phyloP scores from a whole-genome alignment of 306 rosid genomes.

The Prinsepia uniflora region DNA sequence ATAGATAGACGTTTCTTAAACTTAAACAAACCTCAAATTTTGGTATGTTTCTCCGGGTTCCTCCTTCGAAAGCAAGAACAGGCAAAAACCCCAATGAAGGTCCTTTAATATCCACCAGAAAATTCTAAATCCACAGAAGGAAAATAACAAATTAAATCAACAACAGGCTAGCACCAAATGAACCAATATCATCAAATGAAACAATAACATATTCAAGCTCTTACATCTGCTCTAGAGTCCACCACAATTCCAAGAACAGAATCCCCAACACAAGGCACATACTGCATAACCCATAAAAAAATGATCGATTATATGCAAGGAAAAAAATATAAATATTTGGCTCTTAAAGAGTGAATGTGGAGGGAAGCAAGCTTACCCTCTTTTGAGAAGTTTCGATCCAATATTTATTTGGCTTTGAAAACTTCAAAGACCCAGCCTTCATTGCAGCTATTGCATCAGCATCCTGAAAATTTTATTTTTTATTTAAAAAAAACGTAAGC shows the following conservation, averaged over 20 bases:
- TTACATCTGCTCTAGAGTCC: slow-evolving; percentile 85
- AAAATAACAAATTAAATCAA: slow-evolving; percentile 5
- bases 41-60: slow-evolving; percentile 95
- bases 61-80: slow-evolving; percentile 98
- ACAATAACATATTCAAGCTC: slow-evolving; percentile 20
- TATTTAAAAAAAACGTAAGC: not conserved
- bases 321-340: not conserved
- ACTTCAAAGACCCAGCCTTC: slow-evolving; percentile 76
- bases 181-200: not conserved
- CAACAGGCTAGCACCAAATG: not conserved
- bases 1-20: not conserved
- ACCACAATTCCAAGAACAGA: slow-evolving; percentile 83
- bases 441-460: slow-evolving; percentile 63
- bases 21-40: slow-evolving; percentile 65
- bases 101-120: slow-evolving; percentile 90
- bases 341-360: not conserved
- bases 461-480: slow-evolving; percentile 40
- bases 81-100: slow-evolving; percentile 80
- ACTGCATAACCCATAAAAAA: slow-evolving; percentile 41
- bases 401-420: slow-evolving; percentile 76
- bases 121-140: slow-evolving; percentile 49
- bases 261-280: slow-evolving; percentile 82
- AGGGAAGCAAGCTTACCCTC: slow-evolving; percentile 42
- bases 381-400: slow-evolving; percentile 93
- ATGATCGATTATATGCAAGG: not conserved